A percentile compares a stretch with the other conserved stretches of the same genome.
These are phyloP conservation scores for Terfezia boudieri DNA, from an alignment of 495 filamentous ascomycete species.

Conservation along the genomic window DNA sequence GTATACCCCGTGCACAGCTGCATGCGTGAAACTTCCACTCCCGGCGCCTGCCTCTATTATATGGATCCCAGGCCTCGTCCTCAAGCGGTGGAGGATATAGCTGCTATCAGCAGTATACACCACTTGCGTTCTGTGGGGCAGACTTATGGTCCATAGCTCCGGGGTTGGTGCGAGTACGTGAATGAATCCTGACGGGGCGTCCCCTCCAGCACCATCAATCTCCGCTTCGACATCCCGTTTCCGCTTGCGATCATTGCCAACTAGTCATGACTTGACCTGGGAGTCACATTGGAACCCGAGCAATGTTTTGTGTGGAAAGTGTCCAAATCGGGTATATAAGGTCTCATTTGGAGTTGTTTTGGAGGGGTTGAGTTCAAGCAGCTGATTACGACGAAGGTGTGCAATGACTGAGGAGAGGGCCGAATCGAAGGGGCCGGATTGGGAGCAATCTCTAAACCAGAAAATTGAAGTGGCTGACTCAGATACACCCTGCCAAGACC, in stretches of 20 bases:
- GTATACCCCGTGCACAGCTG: slow-evolving; percentile 67
- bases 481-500: no score
- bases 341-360: slow-evolving; percentile 22
- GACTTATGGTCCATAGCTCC: slow-evolving; percentile 71
- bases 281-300: slow-evolving; percentile 68
- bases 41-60: slow-evolving; percentile 89
- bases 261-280: slow-evolving; percentile 63
- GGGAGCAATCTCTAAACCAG: no score
- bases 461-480: no score
- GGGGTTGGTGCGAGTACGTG: slow-evolving; percentile 81
- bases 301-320: slow-evolving; percentile 78
- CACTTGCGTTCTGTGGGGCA: slow-evolving; percentile 90
- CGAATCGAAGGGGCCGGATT: slow-evolving; percentile 5
- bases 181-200: slow-evolving; percentile 39
- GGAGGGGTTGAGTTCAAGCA: slow-evolving; percentile 36
- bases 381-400: slow-evolving; percentile 63
- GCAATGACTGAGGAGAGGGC: slow-evolving; percentile 31
- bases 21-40: slow-evolving; percentile 89
- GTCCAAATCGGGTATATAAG: slow-evolving; percentile 81
- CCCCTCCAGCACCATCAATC: slow-evolving; percentile 2
- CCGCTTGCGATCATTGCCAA: slow-evolving; percentile 27
- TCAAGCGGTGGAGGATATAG: slow-evolving; percentile 73
- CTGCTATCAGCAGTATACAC: slow-evolving; percentile 97
- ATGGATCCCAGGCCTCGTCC: slow-evolving; percentile 53
- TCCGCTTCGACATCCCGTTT: slow-evolving; percentile 33